Conservation (phyloP, 208 protist species). For the Plasmodiophora brassicae region DNA sequence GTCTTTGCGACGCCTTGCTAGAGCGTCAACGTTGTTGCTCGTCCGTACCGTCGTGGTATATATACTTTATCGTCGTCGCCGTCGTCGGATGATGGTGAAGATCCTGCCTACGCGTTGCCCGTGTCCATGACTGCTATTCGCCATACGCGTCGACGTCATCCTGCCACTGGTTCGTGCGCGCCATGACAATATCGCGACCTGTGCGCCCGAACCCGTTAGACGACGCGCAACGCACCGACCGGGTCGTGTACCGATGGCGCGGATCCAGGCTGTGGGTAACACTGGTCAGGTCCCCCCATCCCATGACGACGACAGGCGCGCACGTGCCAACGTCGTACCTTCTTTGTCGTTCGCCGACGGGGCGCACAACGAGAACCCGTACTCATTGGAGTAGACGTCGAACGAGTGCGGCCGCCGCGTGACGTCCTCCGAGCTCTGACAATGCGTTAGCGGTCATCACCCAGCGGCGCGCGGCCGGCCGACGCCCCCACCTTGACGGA, state of each 20-base stretch:
- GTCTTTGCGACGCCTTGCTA: no score
- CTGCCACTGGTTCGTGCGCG: not conserved
- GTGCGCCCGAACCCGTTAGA: not conserved
- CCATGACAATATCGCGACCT: slow-evolving; percentile 12
- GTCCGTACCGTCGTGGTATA: no score
- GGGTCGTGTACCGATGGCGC: not conserved
- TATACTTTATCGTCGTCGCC: no score
- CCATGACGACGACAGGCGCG: no score
- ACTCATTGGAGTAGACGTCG: slow-evolving; percentile 42
- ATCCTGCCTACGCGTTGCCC: no score
- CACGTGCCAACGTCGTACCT: no score
- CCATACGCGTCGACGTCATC: slow-evolving; percentile 19
- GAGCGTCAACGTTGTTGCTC: no score
- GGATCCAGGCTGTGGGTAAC: not conserved
- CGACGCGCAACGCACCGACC: not conserved
- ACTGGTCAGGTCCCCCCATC: not conserved
- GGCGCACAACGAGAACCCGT: slow-evolving; percentile 33
- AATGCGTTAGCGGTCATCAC: not conserved
- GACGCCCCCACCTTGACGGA: slow-evolving; percentile 29
- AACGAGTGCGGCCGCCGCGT: slow-evolving; percentile 36
- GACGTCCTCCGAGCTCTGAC: slow-evolving; percentile 37
- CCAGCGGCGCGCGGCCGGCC: no score
- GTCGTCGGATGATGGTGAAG: no score
- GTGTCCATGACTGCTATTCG: not conserved
- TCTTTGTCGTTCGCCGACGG: slow-evolving; percentile 14